A percentile compares a stretch with the other conserved stretches of the same genome.
phyloP scores from a whole-genome alignment of 768 basidiomycete species.

The Sarcodon aspratus region DNA sequence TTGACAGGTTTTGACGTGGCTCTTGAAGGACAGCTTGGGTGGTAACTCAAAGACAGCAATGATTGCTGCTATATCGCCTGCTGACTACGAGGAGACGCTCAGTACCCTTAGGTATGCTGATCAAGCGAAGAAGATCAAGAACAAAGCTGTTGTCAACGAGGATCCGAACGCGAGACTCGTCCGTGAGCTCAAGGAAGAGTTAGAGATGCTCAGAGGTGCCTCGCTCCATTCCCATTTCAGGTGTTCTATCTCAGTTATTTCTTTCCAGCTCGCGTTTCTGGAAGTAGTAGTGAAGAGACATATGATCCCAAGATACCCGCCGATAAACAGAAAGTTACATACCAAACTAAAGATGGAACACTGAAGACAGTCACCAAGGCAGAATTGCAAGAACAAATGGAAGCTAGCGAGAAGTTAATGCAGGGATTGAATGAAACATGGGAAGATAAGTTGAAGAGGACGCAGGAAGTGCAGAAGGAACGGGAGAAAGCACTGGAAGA shows the following conservation, averaged over 20 bases:
- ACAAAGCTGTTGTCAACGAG: constrained; percentile 98
- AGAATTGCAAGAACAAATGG: constrained; percentile 94
- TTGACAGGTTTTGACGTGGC: constrained; percentile 85
- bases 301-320: constrained; percentile 88
- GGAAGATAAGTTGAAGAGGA: constrained; percentile 89
- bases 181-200: constrained; percentile 96
- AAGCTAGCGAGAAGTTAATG: constrained; percentile 92
- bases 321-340: constrained; percentile 91
- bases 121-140: constrained; percentile 99
- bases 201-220: constrained; percentile 81
- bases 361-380: constrained; percentile 96
- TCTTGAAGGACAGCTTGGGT: constrained; percentile 94
- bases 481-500: constrained; percentile 97
- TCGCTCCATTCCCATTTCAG: constrained; percentile 5
- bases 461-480: constrained; percentile 92
- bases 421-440: constrained; percentile 88
- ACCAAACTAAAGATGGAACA: constrained; percentile 85
- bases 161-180: constrained; percentile 99
- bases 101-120: constrained; percentile 97
- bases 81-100: constrained; percentile 95
- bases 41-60: constrained; percentile 98
- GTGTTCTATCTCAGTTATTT: constrained; percentile 3
- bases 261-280: constrained; percentile 58
- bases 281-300: constrained; percentile 54
- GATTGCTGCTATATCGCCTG: constrained; percentile 99